These are phyloP conservation scores for Solanum lignicaule DNA, from an alignment of 257 asterid genomes.

Conservation along the genomic window DNA sequence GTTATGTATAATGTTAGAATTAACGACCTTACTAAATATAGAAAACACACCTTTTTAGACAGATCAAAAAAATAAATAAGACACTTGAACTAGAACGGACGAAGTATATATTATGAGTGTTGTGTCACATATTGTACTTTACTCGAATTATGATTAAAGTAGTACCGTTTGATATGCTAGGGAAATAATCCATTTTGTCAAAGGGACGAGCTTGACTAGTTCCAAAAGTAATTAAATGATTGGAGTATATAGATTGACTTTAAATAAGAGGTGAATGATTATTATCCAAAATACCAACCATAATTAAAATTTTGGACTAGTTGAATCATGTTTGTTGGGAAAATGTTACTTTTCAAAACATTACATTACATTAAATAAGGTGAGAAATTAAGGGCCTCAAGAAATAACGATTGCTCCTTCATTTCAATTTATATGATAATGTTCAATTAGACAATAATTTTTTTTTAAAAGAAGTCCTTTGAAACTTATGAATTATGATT, in stretches of 20 bases:
- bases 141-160: background rate
- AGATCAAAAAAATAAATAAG: background rate
- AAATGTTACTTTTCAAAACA: background rate
- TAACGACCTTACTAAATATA: rapidly evolving
- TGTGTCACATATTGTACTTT: no score
- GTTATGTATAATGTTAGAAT: background rate
- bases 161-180: background rate
- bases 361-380: background rate
- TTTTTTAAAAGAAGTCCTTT: background rate
- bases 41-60: background rate
- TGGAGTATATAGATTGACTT: background rate
- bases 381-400: background rate
- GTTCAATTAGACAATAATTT: background rate
- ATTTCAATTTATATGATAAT: background rate
- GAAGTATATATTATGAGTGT: background rate
- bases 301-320: background rate
- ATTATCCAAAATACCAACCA: background rate
- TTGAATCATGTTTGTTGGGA: background rate
- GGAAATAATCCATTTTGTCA: background rate
- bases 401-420: background rate
- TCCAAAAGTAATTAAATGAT: background rate
- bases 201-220: background rate
- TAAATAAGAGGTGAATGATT: background rate
- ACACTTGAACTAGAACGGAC: background rate
- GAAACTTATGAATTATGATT: background rate